Conservation (phyloP, 2,329 filamentous ascomycete genomes). For the Beauveria sp. region DNA sequence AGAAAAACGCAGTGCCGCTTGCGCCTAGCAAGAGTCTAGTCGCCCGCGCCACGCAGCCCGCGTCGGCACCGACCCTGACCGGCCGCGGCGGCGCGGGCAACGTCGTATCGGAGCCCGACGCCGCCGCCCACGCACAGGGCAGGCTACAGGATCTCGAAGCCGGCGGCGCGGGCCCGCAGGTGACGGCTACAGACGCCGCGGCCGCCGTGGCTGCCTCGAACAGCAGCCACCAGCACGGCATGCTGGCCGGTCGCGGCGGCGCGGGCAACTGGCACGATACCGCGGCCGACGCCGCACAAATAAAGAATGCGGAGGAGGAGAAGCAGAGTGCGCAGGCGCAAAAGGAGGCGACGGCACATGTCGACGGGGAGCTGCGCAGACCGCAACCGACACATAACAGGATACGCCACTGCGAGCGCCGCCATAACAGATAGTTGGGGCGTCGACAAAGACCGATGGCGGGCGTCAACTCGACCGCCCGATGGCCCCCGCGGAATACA, state of each 20-base stretch:
- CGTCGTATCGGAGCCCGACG: slow-evolving; percentile 28
- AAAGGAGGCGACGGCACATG: slow-evolving; percentile 24
- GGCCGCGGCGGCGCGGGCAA: slow-evolving; percentile 52
- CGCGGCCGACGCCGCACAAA: background rate
- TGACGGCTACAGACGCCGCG: slow-evolving; percentile 19
- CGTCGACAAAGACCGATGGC: too few relatives aligned
- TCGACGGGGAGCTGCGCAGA: slow-evolving; percentile 26
- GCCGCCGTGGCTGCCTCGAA: slow-evolving; percentile 12
- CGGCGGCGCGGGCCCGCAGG: slow-evolving; percentile 17
- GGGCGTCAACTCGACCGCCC: too few relatives aligned
- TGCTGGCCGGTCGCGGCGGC: slow-evolving; percentile 37
- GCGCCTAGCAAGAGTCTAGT: background rate
- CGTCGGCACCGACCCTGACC: slow-evolving; percentile 17
- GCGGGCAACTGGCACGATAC: slow-evolving; percentile 41
- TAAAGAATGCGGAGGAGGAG: background rate
- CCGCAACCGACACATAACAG: slow-evolving; percentile 4
- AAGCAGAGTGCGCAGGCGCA: slow-evolving; percentile 16
- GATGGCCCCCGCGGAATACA: too few relatives aligned
- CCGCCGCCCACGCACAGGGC: slow-evolving; percentile 14
- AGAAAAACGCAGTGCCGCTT: background rate
- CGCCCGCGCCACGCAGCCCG: background rate
- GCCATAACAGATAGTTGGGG: background rate
- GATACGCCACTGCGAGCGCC: background rate
- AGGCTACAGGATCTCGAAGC: slow-evolving; percentile 12
- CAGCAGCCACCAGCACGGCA: slow-evolving; percentile 16